Percentiles rank a stretch among this genome's conserved stretches.
phyloP scores from a whole-genome alignment of 768 basidiomycete species.

The Russula dissimulans region DNA sequence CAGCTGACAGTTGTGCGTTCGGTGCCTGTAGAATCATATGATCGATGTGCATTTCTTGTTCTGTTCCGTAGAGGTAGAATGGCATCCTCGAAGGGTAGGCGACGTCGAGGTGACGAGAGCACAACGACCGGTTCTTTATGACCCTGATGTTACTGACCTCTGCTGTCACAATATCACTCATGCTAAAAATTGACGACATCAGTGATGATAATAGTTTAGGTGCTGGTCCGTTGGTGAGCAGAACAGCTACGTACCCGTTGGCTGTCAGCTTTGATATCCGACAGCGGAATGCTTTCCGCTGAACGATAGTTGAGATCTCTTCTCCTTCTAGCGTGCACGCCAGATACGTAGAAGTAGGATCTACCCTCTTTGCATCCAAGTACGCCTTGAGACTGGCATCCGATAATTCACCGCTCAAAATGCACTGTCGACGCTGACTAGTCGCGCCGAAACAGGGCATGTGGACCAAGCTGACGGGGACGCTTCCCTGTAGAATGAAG shows the following conservation, averaged over 20 bases:
- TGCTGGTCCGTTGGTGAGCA: no score
- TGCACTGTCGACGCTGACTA: constrained; percentile 32
- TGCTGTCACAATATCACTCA: constrained; percentile 7
- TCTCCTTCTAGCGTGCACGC: constrained; percentile 20
- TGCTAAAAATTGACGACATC: constrained; percentile 2
- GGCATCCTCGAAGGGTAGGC: constrained; percentile 28
- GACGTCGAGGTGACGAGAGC: constrained; percentile 24
- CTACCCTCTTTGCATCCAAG: constrained; percentile 13
- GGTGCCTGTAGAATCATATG: constrained; percentile 25
- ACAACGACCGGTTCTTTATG: constrained; percentile 27
- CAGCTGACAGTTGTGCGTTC: constrained; percentile 21
- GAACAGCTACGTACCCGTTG: constrained; percentile 1
- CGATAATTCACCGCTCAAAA: constrained; percentile 27
- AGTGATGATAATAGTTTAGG: not conserved
- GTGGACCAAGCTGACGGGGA: constrained; percentile 29
- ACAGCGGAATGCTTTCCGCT: not conserved
- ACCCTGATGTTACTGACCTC: constrained; percentile 25
- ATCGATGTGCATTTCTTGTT: constrained; percentile 27
- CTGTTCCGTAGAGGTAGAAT: constrained; percentile 35
- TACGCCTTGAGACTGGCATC: constrained; percentile 16
- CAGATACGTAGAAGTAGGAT: constrained; percentile 19
- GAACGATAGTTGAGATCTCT: constrained; percentile 10
- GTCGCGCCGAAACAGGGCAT: constrained; percentile 30
- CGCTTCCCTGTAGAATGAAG: constrained; percentile 33
- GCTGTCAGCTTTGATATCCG: constrained; percentile 13